A percentile compares a stretch with the other conserved stretches of the same genome.
These are phyloP conservation scores for Didymella keratinophila DNA, from an alignment of 2,329 filamentous ascomycete genomes.

Conservation along the genomic window DNA sequence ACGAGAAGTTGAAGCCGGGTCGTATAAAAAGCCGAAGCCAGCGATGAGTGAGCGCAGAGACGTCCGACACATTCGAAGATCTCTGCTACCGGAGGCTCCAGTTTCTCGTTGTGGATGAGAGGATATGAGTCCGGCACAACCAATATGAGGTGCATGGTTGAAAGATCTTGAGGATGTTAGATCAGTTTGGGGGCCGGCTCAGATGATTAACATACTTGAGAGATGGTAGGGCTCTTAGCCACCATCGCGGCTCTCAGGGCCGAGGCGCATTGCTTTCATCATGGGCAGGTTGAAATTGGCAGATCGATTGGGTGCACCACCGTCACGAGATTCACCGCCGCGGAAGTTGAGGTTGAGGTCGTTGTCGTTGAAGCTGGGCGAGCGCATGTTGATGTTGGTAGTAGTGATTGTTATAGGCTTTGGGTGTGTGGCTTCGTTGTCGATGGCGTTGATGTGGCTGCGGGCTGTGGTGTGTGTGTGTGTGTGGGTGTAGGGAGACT, in stretches of 20 bases:
- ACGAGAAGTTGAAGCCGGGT: conserved; percentile 8
- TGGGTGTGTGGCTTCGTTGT: conserved; percentile 29
- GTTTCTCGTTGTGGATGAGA: background rate
- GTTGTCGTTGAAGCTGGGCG: conserved; percentile 24
- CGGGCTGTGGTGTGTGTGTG: conserved; percentile 9
- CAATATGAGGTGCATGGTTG: conserved; percentile 7
- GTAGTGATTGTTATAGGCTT: background rate
- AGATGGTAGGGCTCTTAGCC: conserved; percentile 32
- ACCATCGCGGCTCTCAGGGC: conserved; percentile 41
- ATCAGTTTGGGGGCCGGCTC: conserved; percentile 1
- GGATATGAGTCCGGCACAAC: conserved; percentile 1
- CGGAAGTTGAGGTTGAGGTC: conserved; percentile 23
- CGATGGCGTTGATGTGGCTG: conserved; percentile 22
- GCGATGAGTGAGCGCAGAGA: conserved; percentile 3
- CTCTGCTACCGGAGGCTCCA: conserved; percentile 1
- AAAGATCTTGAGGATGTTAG: conserved; percentile 25
- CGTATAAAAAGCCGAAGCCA: conserved; percentile 9
- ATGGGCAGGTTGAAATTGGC: conserved; percentile 26
- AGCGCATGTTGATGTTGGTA: conserved; percentile 9
- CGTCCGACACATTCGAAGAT: background rate
- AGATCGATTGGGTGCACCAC: conserved; percentile 42
- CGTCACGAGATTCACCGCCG: conserved; percentile 39
- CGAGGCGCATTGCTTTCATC: conserved; percentile 27
- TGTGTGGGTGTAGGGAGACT: conserved; percentile 19
- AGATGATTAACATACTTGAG: conserved; percentile 18